Evolutionary conservation across 805 yeast genomes (phyloP).

Genomic region (Candida insectorum): DNA sequence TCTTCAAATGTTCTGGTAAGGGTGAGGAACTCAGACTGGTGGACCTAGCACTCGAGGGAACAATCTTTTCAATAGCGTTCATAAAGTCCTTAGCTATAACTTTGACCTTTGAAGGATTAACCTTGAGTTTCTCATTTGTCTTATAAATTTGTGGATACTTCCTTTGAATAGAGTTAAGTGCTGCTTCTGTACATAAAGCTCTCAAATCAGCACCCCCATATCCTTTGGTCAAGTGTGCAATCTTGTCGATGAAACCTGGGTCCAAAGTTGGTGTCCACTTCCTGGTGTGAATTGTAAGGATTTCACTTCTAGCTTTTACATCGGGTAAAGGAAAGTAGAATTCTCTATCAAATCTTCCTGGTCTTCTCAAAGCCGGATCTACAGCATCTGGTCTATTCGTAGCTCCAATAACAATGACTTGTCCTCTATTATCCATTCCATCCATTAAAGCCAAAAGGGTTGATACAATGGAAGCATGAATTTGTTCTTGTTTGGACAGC

Average conservation of each 20-base stretch:
- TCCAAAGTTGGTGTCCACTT: conserved; percentile 81
- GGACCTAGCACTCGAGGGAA: conserved; percentile 90
- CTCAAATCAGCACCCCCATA: conserved; percentile 97
- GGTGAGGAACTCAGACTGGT: conserved; percentile 73
- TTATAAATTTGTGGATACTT: conserved; percentile 89
- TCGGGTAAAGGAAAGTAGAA: conserved; percentile 95
- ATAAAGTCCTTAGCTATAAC: conserved; percentile 84
- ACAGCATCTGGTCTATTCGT: conserved; percentile 97
- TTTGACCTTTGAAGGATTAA: conserved; percentile 66
- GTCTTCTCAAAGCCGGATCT: conserved; percentile 96
- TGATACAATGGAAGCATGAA: conserved; percentile 95
- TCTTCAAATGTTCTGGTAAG: conserved; percentile 66
- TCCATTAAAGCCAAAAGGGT: conserved; percentile 95
- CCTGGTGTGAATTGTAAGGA: conserved; percentile 79
- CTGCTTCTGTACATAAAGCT: conserved; percentile 94
- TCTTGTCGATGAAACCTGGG: conserved; percentile 52
- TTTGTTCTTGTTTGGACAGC: conserved; percentile 96
- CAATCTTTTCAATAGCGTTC: conserved; percentile 77
- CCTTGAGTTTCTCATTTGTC: conserved; percentile 65
- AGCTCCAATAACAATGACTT: conserved; percentile 96
- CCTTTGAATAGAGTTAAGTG: conserved; percentile 85
- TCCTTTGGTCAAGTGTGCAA: conserved; percentile 85
- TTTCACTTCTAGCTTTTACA: conserved; percentile 69
- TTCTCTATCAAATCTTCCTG: conserved; percentile 96
- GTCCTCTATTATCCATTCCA: conserved; percentile 98